Evolutionary conservation across 768 basidiomycete species (phyloP), one percentile per base, ranked within the genome.

Genomic region (Tylopilus plumbeoviolaceoides): DNA sequence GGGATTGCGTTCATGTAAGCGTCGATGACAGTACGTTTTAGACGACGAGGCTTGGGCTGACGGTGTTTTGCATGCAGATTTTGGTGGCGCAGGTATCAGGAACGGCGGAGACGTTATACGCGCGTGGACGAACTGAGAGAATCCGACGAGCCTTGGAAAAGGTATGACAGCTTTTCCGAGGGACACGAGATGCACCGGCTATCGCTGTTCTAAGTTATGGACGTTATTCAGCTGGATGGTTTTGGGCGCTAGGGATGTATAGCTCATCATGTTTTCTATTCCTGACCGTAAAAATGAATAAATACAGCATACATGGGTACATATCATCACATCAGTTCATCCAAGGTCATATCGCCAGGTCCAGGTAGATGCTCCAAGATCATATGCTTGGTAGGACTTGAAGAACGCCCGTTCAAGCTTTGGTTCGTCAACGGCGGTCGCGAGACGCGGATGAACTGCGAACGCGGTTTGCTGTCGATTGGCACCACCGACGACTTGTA

Each of bases 401-500:
- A 50, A 40, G 62, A 46, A 0, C 47, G 51, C 25, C n/a, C 52
- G 30, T 73, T 78, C 44, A 74, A 69, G 25, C 71, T 75, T 46
- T 81, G 67, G 51, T 66, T 73, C 3, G 74, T 68, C 28, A 84
- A 63, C 1, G 80, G 81, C 6, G 71, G 69, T 42, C 84, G 73
- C 5, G 66, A 68, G 18, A 85, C 70, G n/a, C 72, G 62, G 7
- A 58, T 67, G 35, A 84, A 73, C 48, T 72, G 64, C 18, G 82
- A 83, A 21, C 80, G 75, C 15, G 81, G 80, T 60, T 81, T 83
- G 59, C 66, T 69, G 4, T 77, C 76, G 17, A 68, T 45, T 0
- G 79, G 76, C 14, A 81, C 71, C 59, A 72, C 68, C 28, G 81
- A 77, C 14, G 83, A 83, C 54, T 77, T 83, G 68, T 84, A 86